Conservation (phyloP, 805 yeast species). For the Hemisphaericaspora nanyangensis region DNA sequence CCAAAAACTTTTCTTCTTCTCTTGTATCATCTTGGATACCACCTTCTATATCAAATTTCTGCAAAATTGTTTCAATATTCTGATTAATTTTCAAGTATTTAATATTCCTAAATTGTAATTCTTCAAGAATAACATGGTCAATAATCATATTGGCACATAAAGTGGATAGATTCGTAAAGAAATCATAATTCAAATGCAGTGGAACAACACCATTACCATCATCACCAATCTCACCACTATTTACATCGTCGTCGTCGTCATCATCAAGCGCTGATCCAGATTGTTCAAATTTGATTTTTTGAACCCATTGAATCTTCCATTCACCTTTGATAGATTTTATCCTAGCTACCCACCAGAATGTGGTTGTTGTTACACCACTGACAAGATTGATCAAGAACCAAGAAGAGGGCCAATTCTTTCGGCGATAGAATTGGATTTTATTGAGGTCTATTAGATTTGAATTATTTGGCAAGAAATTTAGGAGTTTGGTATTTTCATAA, state of each 20-base stretch:
- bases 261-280: not conserved
- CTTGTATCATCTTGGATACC: not conserved
- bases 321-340: conserved; percentile 48
- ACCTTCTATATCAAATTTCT: conserved; percentile 11
- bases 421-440: conserved; percentile 37
- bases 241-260: not conserved
- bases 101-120: conserved; percentile 39
- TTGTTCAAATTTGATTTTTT: conserved; percentile 18
- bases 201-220: conserved; percentile 5
- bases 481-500: conserved; percentile 42
- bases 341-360: conserved; percentile 52
- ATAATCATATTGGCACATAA: conserved; percentile 45
- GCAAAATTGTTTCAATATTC: conserved; percentile 15
- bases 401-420: conserved; percentile 53
- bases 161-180: conserved; percentile 38
- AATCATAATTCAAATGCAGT: conserved; percentile 19
- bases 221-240: too few species aligned
- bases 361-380: conserved; percentile 31
- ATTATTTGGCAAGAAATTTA: conserved; percentile 13
- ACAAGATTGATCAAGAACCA: conserved; percentile 49
- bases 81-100: conserved; percentile 25
- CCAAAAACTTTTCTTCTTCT: not conserved
- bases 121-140: conserved; percentile 51
- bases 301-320: conserved; percentile 54
- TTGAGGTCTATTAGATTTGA: conserved; percentile 1